Evolutionary conservation across 257 asterid species (phyloP).

Genomic region (Fraxinus americana): DNA sequence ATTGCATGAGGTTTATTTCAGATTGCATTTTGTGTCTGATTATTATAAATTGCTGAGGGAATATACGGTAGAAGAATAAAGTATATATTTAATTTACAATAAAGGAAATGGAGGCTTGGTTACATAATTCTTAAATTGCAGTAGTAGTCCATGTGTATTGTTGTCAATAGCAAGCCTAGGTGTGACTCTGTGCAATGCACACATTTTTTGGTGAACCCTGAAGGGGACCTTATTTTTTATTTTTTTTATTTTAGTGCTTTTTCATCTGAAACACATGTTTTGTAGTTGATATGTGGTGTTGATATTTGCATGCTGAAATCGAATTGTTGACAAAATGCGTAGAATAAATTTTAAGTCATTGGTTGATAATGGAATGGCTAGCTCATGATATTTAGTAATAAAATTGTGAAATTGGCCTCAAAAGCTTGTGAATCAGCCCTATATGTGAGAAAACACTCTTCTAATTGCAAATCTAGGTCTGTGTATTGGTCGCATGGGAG

Average conservation of each 20-base stretch:
- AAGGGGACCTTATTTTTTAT: neutral
- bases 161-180: neutral
- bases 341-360: neutral
- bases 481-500: neutral
- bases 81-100: neutral
- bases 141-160: neutral
- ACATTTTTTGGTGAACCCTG: neutral
- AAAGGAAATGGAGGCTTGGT: neutral
- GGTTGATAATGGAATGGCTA: neutral
- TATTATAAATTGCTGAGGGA: conserved; percentile 5
- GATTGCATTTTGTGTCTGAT: neutral
- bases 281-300: too few relatives aligned
- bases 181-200: neutral
- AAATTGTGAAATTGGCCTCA: neutral
- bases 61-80: neutral
- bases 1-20: neutral
- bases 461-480: neutral
- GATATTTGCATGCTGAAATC: neutral
- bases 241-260: too few relatives aligned
- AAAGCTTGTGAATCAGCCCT: neutral
- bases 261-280: too few relatives aligned
- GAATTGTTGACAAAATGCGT: neutral
- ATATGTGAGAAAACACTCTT: neutral
- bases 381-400: neutral
- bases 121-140: neutral